These are phyloP conservation scores for Phanerochaete sordida DNA, from an alignment of 768 basidiomycete genomes.

Conservation along the genomic window DNA sequence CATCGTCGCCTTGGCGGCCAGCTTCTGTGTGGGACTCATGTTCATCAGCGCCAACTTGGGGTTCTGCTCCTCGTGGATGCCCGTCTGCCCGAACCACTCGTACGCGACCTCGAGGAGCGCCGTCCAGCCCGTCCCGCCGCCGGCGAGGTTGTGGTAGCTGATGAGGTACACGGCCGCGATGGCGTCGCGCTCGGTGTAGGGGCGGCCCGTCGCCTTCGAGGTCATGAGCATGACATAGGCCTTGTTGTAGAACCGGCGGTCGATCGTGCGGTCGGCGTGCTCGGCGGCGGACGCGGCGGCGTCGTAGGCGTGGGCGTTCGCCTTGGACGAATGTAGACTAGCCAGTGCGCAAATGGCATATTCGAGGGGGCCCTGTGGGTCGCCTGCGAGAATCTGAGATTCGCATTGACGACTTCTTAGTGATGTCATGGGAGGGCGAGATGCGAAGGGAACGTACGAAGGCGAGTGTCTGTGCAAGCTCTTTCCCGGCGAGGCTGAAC, in stretches of 20 bases:
- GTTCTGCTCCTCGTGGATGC: constrained; percentile 60
- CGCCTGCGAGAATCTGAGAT: constrained; percentile 50
- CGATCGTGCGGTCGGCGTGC: constrained; percentile 52
- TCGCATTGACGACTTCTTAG: constrained; percentile 14
- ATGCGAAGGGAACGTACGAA: constrained; percentile 43
- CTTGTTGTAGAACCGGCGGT: constrained; percentile 57
- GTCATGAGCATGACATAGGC: constrained; percentile 59
- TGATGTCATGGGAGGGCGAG: background rate
- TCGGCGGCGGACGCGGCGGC: constrained; percentile 48
- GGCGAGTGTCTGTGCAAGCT: constrained; percentile 61
- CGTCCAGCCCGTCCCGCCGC: constrained; percentile 68
- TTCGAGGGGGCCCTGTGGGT: constrained; percentile 69
- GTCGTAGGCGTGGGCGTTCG: background rate
- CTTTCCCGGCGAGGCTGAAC: constrained; percentile 59
- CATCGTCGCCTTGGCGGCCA: constrained; percentile 68
- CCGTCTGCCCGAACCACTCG: constrained; percentile 73
- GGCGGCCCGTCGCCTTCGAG: constrained; percentile 49
- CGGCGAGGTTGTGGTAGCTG: constrained; percentile 67
- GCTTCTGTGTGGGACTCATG: constrained; percentile 50
- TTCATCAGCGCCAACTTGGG: constrained; percentile 54
- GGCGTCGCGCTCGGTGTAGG: constrained; percentile 65
- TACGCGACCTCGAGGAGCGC: constrained; percentile 64
- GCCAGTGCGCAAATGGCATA: constrained; percentile 76
- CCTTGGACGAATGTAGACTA: constrained; percentile 49
- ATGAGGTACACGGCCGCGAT: constrained; percentile 77